phyloP scores from a whole-genome alignment of 139 green algal genomes.

The Astrephomene gubernaculifera region DNA sequence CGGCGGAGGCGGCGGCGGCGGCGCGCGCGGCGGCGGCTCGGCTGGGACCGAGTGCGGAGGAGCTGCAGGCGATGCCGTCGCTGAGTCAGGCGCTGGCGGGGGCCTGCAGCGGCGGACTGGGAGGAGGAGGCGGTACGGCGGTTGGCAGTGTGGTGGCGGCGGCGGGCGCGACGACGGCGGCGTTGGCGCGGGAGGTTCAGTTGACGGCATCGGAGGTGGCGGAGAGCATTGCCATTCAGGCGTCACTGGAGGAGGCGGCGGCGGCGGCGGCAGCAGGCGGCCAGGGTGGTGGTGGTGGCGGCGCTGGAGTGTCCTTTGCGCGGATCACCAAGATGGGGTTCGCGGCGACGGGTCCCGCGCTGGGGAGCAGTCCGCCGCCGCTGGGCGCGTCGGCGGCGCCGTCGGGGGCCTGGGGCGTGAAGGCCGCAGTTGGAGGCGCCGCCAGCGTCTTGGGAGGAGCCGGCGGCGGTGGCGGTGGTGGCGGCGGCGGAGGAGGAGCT shows the following conservation, averaged over 20 bases:
- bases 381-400: neutral
- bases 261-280: neutral
- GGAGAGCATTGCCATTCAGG: slow-evolving; percentile 47
- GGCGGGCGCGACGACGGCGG: slow-evolving; percentile 24
- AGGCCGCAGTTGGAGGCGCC: neutral
- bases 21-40: slow-evolving; percentile 43
- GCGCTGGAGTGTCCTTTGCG: slow-evolving; percentile 73
- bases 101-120: neutral
- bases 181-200: slow-evolving; percentile 22
- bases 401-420: slow-evolving; percentile 17
- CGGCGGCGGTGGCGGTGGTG: neutral
- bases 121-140: neutral
- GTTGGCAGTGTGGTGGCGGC: neutral
- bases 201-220: slow-evolving; percentile 37
- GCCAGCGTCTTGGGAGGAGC: neutral
- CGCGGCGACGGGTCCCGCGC: slow-evolving; percentile 75
- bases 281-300: slow-evolving; percentile 10
- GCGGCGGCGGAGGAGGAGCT: too few relatives aligned
- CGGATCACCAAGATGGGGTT: slow-evolving; percentile 77
- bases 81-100: neutral
- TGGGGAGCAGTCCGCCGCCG: slow-evolving; percentile 48
- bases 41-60: slow-evolving; percentile 54
- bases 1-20: slow-evolving; percentile 57
- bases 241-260: slow-evolving; percentile 37
- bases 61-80: slow-evolving; percentile 65